Percentiles rank a stretch among this genome's conserved stretches.
phyloP scores from a whole-genome alignment of 352 stramenopile genomes.

The Pythium aquatile region DNA sequence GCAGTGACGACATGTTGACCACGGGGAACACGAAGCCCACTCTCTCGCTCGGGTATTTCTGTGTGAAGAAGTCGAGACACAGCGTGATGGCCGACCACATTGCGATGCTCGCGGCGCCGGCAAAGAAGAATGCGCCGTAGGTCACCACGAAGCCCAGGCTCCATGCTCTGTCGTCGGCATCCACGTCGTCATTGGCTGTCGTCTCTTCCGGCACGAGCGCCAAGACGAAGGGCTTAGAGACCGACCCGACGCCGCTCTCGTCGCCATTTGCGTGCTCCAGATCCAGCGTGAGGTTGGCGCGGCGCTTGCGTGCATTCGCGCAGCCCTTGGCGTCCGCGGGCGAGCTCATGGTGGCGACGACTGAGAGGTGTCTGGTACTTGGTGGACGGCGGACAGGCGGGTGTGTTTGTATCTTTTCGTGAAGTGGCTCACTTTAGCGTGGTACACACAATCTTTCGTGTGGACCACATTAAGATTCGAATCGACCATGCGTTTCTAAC shows the following conservation, averaged over 20 bases:
- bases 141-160: constrained; percentile 53
- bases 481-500: neutral
- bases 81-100: constrained; percentile 81
- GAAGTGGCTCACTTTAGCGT: neutral
- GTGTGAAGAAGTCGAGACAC: constrained; percentile 69
- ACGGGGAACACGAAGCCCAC: constrained; percentile 80
- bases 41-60: constrained; percentile 61
- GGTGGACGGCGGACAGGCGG: neutral
- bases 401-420: neutral
- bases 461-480: neutral
- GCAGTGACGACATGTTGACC: constrained; percentile 82
- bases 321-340: constrained; percentile 4
- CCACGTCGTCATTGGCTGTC: neutral
- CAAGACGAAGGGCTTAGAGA: constrained; percentile 4
- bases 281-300: constrained; percentile 24
- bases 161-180: constrained; percentile 4
- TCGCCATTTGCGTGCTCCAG: constrained; percentile 24
- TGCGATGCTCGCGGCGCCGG: constrained; percentile 59
- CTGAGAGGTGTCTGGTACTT: neutral
- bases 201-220: neutral
- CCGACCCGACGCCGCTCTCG: constrained; percentile 6
- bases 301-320: constrained; percentile 14
- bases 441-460: constrained; percentile 10
- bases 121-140: constrained; percentile 78
- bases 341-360: constrained; percentile 13